Evolutionary conservation across 805 yeast species (phyloP).

Genomic region (Teunomyces atbi): DNA sequence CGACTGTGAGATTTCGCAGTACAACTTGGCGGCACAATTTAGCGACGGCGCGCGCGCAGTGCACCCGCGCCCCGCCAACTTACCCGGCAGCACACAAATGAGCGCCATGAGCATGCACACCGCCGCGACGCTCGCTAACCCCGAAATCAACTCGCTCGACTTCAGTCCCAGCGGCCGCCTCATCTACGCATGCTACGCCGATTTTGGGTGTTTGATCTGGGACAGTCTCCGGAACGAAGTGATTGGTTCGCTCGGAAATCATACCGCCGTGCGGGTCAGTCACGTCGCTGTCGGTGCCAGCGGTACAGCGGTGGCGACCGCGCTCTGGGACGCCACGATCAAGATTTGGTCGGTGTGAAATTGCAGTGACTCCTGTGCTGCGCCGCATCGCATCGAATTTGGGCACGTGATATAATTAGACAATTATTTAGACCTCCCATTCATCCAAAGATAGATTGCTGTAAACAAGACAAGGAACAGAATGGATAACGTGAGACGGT

Average conservation of each 20-base stretch:
- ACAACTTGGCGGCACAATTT: slow-evolving; percentile 26
- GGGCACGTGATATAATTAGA: too few species aligned
- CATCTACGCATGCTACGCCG: slow-evolving; percentile 73
- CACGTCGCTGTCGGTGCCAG: slow-evolving; percentile 67
- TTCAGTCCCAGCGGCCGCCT: slow-evolving; percentile 73
- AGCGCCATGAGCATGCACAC: not conserved
- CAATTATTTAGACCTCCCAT: too few species aligned
- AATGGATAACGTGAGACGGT: not conserved
- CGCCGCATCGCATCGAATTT: too few species aligned
- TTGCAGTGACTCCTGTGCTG: too few species aligned
- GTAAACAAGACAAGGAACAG: too few species aligned
- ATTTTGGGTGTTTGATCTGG: slow-evolving; percentile 74
- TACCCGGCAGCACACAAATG: too few species aligned
- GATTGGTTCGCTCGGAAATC: slow-evolving; percentile 62
- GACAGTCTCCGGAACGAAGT: slow-evolving; percentile 66
- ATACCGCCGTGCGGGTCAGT: slow-evolving; percentile 57
- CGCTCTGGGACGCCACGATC: slow-evolving; percentile 77
- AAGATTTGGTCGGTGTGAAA: slow-evolving; percentile 54
- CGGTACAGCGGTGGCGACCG: slow-evolving; percentile 74
- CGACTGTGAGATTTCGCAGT: slow-evolving; percentile 64
- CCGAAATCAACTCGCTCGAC: slow-evolving; percentile 73
- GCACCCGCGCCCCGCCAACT: too few species aligned
- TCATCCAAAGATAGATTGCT: too few species aligned
- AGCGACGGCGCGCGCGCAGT: not conserved
- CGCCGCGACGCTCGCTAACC: slow-evolving; percentile 43